phyloP scores from a whole-genome alignment of 2,329 filamentous ascomycete species.

The Ophiosphaerella narmari region DNA sequence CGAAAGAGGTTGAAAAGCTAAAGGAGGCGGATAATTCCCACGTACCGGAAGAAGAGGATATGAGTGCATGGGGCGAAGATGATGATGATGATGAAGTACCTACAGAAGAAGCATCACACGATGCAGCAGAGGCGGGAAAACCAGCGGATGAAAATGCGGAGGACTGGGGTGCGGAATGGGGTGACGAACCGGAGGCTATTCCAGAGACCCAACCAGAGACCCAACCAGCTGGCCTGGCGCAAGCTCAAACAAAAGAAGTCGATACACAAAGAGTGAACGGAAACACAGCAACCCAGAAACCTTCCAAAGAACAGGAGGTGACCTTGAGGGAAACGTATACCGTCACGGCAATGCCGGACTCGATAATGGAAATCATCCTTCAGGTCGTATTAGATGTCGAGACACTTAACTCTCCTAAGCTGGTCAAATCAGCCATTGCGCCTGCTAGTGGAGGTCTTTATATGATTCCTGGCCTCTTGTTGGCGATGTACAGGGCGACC shows the following conservation, averaged over 20 bases:
- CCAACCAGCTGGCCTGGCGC: slow-evolving; percentile 15
- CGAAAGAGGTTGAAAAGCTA: slow-evolving; percentile 6
- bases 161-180: slow-evolving; percentile 77
- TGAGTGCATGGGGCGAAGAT: slow-evolving; percentile 55
- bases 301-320: slow-evolving; percentile 62
- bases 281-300: slow-evolving; percentile 32
- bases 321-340: slow-evolving; percentile 84
- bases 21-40: slow-evolving; percentile 8
- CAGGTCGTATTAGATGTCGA: slow-evolving; percentile 52
- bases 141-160: slow-evolving; percentile 54
- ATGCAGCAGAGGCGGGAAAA: slow-evolving; percentile 41
- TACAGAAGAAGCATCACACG: slow-evolving; percentile 23
- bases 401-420: slow-evolving; percentile 58
- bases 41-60: slow-evolving; percentile 52
- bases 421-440: slow-evolving; percentile 60
- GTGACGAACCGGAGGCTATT: slow-evolving; percentile 58
- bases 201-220: slow-evolving; percentile 32
- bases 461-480: slow-evolving; percentile 69
- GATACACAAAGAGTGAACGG: slow-evolving; percentile 39
- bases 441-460: slow-evolving; percentile 73
- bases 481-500: slow-evolving; percentile 80
- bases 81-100: slow-evolving; percentile 45
- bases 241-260: slow-evolving; percentile 20
- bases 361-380: slow-evolving; percentile 71
- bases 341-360: slow-evolving; percentile 84